Conservation (phyloP, 768 basidiomycete species). For the Boletus rubropictus region DNA sequence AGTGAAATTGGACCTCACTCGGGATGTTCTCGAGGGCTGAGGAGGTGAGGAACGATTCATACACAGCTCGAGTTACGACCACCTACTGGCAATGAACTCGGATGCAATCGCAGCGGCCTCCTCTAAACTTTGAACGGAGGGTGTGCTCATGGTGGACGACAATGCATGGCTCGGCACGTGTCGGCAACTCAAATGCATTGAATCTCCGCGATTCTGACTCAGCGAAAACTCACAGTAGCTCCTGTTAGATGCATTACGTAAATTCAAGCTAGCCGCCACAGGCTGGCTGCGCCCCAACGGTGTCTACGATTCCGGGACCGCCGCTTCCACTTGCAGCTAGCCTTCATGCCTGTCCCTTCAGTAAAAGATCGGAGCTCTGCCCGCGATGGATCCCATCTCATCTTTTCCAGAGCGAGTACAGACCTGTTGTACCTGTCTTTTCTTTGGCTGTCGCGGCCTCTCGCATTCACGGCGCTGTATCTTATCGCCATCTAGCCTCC, state of each 20-base stretch:
- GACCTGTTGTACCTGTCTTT: too few relatives aligned
- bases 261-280: too few relatives aligned
- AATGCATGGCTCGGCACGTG: conserved; percentile 3
- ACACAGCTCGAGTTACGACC: not conserved
- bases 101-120: conserved; percentile 46
- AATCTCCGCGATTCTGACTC: conserved; percentile 22
- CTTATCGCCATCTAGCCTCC: not conserved
- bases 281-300: too few relatives aligned
- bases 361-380: not conserved
- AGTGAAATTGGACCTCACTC: conserved; percentile 41
- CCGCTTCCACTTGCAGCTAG: not conserved
- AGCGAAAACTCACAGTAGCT: conserved; percentile 1
- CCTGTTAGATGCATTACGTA: not conserved
- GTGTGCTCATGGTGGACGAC: conserved; percentile 25
- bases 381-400: too few relatives aligned
- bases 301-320: not conserved
- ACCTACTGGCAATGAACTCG: conserved; percentile 45
- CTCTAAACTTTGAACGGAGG: conserved; percentile 37
- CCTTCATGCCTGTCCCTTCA: not conserved
- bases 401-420: not conserved
- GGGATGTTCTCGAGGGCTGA: conserved; percentile 48
- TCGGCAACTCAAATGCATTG: conserved; percentile 14
- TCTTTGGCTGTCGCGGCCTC: not conserved
- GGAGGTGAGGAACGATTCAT: not conserved
- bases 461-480: conserved; percentile 1